Conservation (phyloP, 192 early-diverging fungal species). For the Umbelopsis sp. region DNA sequence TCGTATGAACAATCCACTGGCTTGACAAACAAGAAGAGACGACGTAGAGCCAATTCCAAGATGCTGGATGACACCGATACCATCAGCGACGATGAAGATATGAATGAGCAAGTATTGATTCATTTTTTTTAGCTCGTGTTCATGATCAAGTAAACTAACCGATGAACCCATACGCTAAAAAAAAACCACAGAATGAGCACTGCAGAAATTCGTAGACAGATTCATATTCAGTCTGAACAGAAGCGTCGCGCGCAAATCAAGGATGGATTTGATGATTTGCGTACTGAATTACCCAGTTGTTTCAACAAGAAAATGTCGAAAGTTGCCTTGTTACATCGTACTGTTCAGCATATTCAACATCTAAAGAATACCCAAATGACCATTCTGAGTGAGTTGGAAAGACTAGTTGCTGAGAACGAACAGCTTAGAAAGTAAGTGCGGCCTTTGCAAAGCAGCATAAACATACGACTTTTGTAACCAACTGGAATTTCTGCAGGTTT, state of each 20-base stretch:
- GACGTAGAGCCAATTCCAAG: constrained; percentile 17
- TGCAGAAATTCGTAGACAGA: constrained; percentile 41
- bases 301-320: constrained; percentile 47
- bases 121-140: background rate
- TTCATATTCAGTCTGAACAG: constrained; percentile 44
- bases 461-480: background rate
- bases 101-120: background rate
- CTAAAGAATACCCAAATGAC: constrained; percentile 45
- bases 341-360: constrained; percentile 51
- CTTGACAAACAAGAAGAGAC: constrained; percentile 20
- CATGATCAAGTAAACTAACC: background rate
- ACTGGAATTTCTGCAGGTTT: constrained; percentile 24
- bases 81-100: constrained; percentile 17
- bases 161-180: background rate
- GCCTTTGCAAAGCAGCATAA: no score
- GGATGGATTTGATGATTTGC: constrained; percentile 43
- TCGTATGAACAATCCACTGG: constrained; percentile 37
- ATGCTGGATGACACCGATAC: background rate
- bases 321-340: constrained; percentile 40
- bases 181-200: constrained; percentile 25
- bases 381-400: constrained; percentile 40
- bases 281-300: constrained; percentile 37
- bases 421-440: constrained; percentile 40
- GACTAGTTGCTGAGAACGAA: constrained; percentile 42
- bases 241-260: constrained; percentile 46